Evolutionary conservation across 371 early-diverging fungal genomes (phyloP), one percentile per base, ranked within the genome.

Genomic region (Mucor sp.): DNA sequence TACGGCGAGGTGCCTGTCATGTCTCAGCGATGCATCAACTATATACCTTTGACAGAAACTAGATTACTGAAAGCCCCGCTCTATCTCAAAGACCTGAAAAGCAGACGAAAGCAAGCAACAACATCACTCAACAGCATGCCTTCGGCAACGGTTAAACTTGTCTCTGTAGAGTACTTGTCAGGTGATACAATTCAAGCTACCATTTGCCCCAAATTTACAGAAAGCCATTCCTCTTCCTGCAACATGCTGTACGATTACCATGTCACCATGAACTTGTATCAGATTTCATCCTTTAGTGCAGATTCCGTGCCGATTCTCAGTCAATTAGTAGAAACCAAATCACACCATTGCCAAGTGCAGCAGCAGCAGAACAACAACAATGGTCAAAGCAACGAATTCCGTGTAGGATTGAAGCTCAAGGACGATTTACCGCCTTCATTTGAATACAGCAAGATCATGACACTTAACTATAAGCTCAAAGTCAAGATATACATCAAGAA

Each of bases 401-500:
- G 6, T 5, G 44, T 60, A 39, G 5, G 8, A 3, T 55, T 69
- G 9, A 39, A 60, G 4, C n/a, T 65, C 11, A 43, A 60, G 19
- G 44, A 44, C 11, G 19, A 32, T 9, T 27, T 69, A 12, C 65
- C 65, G 6, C 65, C 69, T 14, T 65, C 69, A 1, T 64, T 69
- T 59, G 27, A 64, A 25, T 69, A 53, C 44, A 60, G 69, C 21
- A 50, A 43, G 23, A 60, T 69, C 8, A 65, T 69, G 48, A 60
- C 60, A 0, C 44, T 69, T 23, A 39, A 53, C 7, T 69, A 69
- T 32, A 63, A 65, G 55, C 28, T 69, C 6, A 59, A 53, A 41
- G 28, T 62, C 27, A 68, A 58, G 41, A 43, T 47, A 17, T 58
- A 48, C n/a, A 35, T 57, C 21, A 58, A 68, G 28, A 63, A 58